Conservation (phyloP, 73 alveolate species). For the Paramecium pentaurelia region DNA sequence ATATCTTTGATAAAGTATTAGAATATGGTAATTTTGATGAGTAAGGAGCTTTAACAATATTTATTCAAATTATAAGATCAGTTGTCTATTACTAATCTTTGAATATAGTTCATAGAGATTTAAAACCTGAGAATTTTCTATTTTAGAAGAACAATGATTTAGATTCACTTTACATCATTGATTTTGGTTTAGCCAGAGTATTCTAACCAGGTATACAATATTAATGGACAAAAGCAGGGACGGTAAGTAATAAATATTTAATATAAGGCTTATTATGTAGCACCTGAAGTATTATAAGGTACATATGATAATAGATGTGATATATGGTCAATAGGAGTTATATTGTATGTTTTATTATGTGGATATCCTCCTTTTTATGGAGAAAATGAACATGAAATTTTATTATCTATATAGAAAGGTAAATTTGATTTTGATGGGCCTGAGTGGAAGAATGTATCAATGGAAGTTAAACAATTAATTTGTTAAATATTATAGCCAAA, state of each 20-base stretch:
- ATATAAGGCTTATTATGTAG: constrained; percentile 64
- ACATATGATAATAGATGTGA: constrained; percentile 68
- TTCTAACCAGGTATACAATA: neutral
- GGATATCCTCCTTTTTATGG: constrained; percentile 73
- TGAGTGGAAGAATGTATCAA: constrained; percentile 60
- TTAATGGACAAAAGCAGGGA: constrained; percentile 61
- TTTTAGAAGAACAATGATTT: constrained; percentile 24
- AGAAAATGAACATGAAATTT: constrained; percentile 65
- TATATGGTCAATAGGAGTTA: constrained; percentile 72
- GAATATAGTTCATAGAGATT: constrained; percentile 53
- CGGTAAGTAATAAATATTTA: constrained; percentile 10
- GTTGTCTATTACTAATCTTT: constrained; percentile 33
- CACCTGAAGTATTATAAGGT: constrained; percentile 72
- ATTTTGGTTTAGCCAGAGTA: constrained; percentile 14
- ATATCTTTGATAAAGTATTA: constrained; percentile 50
- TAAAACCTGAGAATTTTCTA: constrained; percentile 46
- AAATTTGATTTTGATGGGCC: constrained; percentile 64
- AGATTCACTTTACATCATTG: constrained; percentile 21
- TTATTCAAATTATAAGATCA: constrained; percentile 32
- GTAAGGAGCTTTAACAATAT: constrained; percentile 28
- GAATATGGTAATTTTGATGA: constrained; percentile 51
- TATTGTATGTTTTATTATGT: constrained; percentile 64
- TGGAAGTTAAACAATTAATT: constrained; percentile 67
- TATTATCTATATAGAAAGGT: constrained; percentile 57
- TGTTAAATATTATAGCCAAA: constrained; percentile 56